These are phyloP conservation scores for Piloderma croceum DNA, from an alignment of 768 basidiomycete genomes.

Conservation along the genomic window DNA sequence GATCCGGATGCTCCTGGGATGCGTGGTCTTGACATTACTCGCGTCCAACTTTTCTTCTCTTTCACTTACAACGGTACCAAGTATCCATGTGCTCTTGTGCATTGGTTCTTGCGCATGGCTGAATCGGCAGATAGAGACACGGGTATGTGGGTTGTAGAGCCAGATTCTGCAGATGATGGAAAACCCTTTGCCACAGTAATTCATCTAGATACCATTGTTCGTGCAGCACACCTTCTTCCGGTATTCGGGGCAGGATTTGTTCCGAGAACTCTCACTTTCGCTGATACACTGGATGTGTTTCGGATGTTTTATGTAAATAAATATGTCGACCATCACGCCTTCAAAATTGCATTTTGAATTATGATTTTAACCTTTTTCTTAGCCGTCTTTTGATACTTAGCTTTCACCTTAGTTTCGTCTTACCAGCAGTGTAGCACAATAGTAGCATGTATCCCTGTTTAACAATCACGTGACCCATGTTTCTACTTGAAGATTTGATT, in stretches of 20 bases:
- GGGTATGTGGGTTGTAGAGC: conserved; percentile 18
- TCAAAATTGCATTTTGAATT: no score
- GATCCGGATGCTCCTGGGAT: conserved; percentile 10
- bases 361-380: no score
- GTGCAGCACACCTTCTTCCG: conserved; percentile 14
- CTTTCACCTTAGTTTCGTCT: no score
- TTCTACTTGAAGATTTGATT: no score
- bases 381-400: no score
- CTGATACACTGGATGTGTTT: conserved; percentile 11
- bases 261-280: conserved; percentile 1
- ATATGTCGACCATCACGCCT: conserved; percentile 15
- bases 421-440: no score
- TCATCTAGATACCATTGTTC: conserved; percentile 14
- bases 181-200: conserved; percentile 5
- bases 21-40: conserved; percentile 8
- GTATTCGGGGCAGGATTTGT: conserved; percentile 8
- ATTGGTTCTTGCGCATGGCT: conserved; percentile 13
- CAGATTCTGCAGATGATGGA: conserved; percentile 7
- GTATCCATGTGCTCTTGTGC: conserved; percentile 19
- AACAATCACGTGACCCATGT: no score
- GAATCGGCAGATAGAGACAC: conserved; percentile 14
- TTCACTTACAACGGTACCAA: conserved; percentile 4
- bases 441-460: no score
- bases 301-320: conserved; percentile 11
- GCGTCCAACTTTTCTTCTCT: conserved; percentile 15